Conservation (phyloP, 352 stramenopile species). For the Hyphochytrium catenoides region DNA sequence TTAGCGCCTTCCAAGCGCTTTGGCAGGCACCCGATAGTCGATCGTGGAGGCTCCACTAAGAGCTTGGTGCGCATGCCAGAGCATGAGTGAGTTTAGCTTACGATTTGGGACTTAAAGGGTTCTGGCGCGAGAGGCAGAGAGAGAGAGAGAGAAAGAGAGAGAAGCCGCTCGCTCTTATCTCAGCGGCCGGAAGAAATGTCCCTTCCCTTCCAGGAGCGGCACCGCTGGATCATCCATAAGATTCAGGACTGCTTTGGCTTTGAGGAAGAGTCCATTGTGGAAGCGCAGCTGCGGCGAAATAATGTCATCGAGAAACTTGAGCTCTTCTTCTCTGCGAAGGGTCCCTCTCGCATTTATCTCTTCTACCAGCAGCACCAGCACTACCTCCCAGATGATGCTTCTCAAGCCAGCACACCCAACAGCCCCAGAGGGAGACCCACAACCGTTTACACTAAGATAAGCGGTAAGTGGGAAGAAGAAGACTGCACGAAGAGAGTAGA, state of each 20-base stretch:
- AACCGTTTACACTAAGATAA: neutral
- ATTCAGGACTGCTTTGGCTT: conserved; percentile 42
- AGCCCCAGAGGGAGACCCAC: neutral
- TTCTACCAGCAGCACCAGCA: conserved; percentile 26
- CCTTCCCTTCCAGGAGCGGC: conserved; percentile 49
- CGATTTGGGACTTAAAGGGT: too few species aligned
- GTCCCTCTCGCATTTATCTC: conserved; percentile 42
- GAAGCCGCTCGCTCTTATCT: too few species aligned
- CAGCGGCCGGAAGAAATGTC: too few species aligned
- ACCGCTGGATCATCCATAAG: conserved; percentile 57
- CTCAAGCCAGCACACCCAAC: neutral
- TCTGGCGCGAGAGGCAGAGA: too few species aligned
- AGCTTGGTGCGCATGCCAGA: too few species aligned
- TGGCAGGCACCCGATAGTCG: too few species aligned
- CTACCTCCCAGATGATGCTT: conserved; percentile 5
- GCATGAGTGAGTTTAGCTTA: too few species aligned
- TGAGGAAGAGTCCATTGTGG: conserved; percentile 33
- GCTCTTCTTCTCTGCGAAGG: conserved; percentile 36
- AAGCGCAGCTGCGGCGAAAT: conserved; percentile 47
- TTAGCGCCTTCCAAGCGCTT: too few species aligned
- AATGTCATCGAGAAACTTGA: conserved; percentile 42
- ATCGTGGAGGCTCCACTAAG: too few species aligned
- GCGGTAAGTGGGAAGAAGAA: neutral
- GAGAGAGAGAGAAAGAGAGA: too few species aligned
- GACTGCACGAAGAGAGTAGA: too few species aligned